phyloP scores from a whole-genome alignment of 2,329 filamentous ascomycete genomes.

The Neofusicoccum sp. region DNA sequence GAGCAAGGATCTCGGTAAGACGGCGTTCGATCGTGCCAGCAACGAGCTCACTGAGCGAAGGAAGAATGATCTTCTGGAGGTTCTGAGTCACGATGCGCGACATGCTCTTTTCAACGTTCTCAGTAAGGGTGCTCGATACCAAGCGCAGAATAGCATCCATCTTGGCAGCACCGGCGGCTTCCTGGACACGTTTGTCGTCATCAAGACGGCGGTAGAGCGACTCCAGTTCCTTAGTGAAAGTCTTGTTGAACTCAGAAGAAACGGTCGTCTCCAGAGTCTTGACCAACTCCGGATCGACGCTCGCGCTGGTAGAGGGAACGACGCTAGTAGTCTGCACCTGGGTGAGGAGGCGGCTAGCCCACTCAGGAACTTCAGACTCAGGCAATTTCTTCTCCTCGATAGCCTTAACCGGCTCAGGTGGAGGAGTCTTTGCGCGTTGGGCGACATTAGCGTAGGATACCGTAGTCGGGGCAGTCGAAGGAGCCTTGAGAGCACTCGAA shows the following conservation, averaged over 20 bases:
- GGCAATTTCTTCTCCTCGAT: conserved; percentile 23
- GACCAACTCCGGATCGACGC: conserved; percentile 47
- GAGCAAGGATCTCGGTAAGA: conserved; percentile 65
- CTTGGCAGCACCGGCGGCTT: conserved; percentile 62
- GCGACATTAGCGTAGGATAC: conserved; percentile 45
- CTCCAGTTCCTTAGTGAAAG: conserved; percentile 50
- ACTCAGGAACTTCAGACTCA: conserved; percentile 33
- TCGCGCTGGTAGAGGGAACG: conserved; percentile 21
- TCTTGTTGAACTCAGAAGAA: conserved; percentile 49
- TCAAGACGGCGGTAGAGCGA: conserved; percentile 60
- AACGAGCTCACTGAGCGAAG: conserved; percentile 67
- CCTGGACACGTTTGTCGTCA: conserved; percentile 66
- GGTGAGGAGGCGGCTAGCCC: conserved; percentile 36
- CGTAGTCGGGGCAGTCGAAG: conserved; percentile 23
- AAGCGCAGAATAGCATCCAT: conserved; percentile 68
- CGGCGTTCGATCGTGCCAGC: conserved; percentile 68
- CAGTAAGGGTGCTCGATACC: conserved; percentile 65
- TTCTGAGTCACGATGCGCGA: conserved; percentile 72
- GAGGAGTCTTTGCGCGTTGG: conserved; percentile 35
- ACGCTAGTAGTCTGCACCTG: conserved; percentile 26
- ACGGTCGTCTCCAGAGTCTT: conserved; percentile 53
- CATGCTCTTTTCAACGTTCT: conserved; percentile 74
- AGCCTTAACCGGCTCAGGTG: conserved; percentile 22
- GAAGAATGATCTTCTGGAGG: conserved; percentile 73
- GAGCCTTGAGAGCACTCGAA: conserved; percentile 20